Evolutionary conservation across 2,329 filamentous ascomycete genomes (phyloP).

Genomic region (Fusarium metavorans): DNA sequence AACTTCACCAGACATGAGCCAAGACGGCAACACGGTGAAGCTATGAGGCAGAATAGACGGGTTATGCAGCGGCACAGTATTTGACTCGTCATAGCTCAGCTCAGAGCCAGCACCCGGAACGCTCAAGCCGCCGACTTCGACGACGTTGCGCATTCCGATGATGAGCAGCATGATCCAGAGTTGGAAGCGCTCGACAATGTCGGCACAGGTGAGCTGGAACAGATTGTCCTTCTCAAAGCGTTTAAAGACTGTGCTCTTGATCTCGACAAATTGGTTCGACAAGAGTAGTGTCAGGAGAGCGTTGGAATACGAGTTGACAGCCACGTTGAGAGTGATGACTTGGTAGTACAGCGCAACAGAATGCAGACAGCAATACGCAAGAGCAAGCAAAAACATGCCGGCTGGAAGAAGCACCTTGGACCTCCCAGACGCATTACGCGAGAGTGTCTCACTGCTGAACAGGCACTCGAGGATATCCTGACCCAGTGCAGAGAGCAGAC

Average conservation of each 20-base stretch:
- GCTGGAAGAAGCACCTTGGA: slow-evolving; percentile 91
- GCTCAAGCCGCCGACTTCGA: slow-evolving; percentile 90
- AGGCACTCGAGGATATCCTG: slow-evolving; percentile 97
- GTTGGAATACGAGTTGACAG: slow-evolving; percentile 98
- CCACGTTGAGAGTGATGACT: slow-evolving; percentile 96
- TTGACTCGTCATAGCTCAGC: slow-evolving; percentile 59
- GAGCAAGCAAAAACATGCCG: slow-evolving; percentile 88
- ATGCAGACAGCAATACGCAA: slow-evolving; percentile 90
- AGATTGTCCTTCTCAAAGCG: slow-evolving; percentile 98
- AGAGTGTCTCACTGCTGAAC: slow-evolving; percentile 92
- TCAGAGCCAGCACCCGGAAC: slow-evolving; percentile 67
- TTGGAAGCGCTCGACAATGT: slow-evolving; percentile 97
- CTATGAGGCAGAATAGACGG: slow-evolving; percentile 87
- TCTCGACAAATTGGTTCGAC: slow-evolving; percentile 98
- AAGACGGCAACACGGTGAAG: slow-evolving; percentile 89
- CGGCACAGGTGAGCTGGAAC: slow-evolving; percentile 95
- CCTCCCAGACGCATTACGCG: slow-evolving; percentile 86
- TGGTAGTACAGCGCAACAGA: slow-evolving; percentile 94
- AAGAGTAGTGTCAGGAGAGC: slow-evolving; percentile 90
- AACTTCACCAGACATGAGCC: slow-evolving; percentile 83
- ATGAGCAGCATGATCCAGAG: slow-evolving; percentile 98
- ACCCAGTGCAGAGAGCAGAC: slow-evolving; percentile 88
- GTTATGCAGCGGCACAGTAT: slow-evolving; percentile 70
- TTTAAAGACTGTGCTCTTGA: slow-evolving; percentile 98
- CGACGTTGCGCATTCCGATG: slow-evolving; percentile 94